Evolutionary conservation across 805 yeast species (phyloP).

Genomic region (Candida boidinii): DNA sequence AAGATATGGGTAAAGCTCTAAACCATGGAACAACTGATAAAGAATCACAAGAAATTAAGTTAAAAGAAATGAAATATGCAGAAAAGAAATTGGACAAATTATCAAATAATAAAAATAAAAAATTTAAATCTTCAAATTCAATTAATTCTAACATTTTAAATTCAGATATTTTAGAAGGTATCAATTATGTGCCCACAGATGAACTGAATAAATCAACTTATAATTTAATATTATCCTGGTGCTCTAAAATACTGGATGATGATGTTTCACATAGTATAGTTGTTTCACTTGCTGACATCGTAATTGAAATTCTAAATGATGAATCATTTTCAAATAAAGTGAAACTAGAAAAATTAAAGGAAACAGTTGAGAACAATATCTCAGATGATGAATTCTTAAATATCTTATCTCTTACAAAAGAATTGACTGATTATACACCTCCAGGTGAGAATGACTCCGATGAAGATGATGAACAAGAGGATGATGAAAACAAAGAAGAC

Average conservation of each 20-base stretch:
- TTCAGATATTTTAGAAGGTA: conserved; percentile 31
- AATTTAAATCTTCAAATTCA: conserved; percentile 4
- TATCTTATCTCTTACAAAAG: conserved; percentile 32
- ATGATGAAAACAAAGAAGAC: conserved; percentile 26
- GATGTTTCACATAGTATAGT: conserved; percentile 75
- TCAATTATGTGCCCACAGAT: conserved; percentile 57
- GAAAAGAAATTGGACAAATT: conserved; percentile 5
- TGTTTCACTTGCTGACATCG: conserved; percentile 61
- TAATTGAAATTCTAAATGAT: conserved; percentile 45
- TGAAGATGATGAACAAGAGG: conserved; percentile 33
- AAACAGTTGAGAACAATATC: conserved; percentile 34
- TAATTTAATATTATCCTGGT: conserved; percentile 53
- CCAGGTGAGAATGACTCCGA: conserved; percentile 17
- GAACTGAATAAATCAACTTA: conserved; percentile 41
- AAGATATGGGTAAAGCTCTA: conserved; percentile 56
- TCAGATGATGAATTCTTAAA: conserved; percentile 37
- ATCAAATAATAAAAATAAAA: conserved; percentile 6
- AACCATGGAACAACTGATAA: conserved; percentile 12
- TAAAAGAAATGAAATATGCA: conserved; percentile 1
- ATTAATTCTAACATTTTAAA: conserved; percentile 22
- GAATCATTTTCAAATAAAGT: conserved; percentile 32
- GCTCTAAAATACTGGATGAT: conserved; percentile 43
- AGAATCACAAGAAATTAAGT: conserved; percentile 8
- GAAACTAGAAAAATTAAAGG: conserved; percentile 43
- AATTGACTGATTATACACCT: conserved; percentile 40